Evolutionary conservation across 352 stramenopile genomes (phyloP), one percentile per base, ranked within the genome.

Genomic region (Pythium brachiatum): DNA sequence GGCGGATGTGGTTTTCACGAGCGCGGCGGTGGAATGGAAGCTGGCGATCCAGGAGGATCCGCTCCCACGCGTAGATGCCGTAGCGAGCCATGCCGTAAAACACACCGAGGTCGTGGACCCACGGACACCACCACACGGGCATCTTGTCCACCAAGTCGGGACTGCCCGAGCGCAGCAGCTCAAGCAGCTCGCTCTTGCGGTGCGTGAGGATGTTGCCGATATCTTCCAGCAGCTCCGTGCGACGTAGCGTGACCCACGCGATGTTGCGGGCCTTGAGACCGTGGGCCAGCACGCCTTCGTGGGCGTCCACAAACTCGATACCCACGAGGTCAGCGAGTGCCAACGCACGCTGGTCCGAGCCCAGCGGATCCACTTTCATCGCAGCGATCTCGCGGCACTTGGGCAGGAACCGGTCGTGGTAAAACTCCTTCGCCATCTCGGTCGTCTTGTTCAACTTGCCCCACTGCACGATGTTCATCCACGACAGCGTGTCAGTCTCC

Each of bases 121-220:
- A 96, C 12, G 87, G 87, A 63, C 87, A 96, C 87, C 87, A 96
- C 87, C 87, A 96, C 29, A 93, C 81, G 4, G 87, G 87, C 84
- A 96, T 94, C 48, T 86, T 74, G 11, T 73, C 60, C 39, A 93
- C 83, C 8, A 93, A 67, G 47, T 75, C 65, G 6, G 75, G 61
- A 23, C 68, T 77, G 25, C 87, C 85, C 2, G 85, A 94, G 0
- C 82, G 74, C 29, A 96, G 63, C 27, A 80, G 70, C 51, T 66
- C 53, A 7, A 83, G 66, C 13, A 96, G 55, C n/a, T 70, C 69
- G 21, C 29, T 43, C 32, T 69, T 68, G 20, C 70, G 69, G 25
- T 73, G 46, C 8, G 76, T 81, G 20, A 94, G 52, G 18, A 94
- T 74, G 18, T 83, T 73, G 46, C 86, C 64, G 18, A 96, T 67